Conservation (phyloP, 352 stramenopile genomes). For the Pythium dissotocum region DNA sequence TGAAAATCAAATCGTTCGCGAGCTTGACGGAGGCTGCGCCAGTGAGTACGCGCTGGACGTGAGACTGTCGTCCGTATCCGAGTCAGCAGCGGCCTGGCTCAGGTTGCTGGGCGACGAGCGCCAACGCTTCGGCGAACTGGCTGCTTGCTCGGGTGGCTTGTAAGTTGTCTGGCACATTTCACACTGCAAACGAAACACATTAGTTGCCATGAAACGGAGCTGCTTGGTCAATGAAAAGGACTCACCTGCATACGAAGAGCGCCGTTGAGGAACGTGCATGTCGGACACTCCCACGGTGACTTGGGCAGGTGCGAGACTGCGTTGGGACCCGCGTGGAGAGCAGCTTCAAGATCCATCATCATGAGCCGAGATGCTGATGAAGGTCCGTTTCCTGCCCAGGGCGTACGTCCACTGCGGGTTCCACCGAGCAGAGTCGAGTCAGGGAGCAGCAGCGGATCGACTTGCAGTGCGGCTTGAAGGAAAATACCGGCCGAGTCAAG, state of each 20-base stretch:
- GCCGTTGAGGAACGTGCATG: slow-evolving; percentile 71
- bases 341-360: slow-evolving; percentile 61
- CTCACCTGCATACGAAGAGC: slow-evolving; percentile 61
- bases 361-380: slow-evolving; percentile 47
- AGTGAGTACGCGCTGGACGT: slow-evolving; percentile 10
- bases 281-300: slow-evolving; percentile 54
- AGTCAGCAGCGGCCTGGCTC: slow-evolving; percentile 1
- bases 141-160: slow-evolving; percentile 10
- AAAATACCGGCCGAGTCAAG: slow-evolving; percentile 97
- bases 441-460: slow-evolving; percentile 47
- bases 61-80: slow-evolving; percentile 21
- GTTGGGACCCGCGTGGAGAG: slow-evolving; percentile 42
- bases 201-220: neutral
- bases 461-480: slow-evolving; percentile 90
- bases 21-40: slow-evolving; percentile 16
- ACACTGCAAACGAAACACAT: slow-evolving; percentile 19
- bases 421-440: slow-evolving; percentile 32
- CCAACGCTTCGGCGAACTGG: slow-evolving; percentile 22
- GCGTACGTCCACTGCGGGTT: slow-evolving; percentile 34
- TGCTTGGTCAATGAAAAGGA: neutral
- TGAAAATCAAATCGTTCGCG: slow-evolving; percentile 17
- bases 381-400: slow-evolving; percentile 36
- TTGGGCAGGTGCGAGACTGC: slow-evolving; percentile 41
- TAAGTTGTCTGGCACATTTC: slow-evolving; percentile 33
- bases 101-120: slow-evolving; percentile 26